Conservation (phyloP, 108 stramenopile genomes). For the Skeletonema costatum region DNA sequence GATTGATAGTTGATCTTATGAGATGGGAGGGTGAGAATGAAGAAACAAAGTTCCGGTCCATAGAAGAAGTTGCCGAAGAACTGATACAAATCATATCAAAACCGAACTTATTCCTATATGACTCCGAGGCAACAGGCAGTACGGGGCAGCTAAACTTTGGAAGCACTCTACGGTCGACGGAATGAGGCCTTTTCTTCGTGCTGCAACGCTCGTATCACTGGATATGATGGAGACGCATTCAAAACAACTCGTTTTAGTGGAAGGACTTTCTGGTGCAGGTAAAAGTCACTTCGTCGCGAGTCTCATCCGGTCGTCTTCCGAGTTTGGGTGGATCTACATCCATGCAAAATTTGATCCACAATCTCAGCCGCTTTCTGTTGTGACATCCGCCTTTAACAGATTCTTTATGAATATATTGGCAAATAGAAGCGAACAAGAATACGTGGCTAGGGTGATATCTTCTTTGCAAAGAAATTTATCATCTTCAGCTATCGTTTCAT, state of each 20-base stretch:
- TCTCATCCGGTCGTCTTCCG: background rate
- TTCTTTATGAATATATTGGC: background rate
- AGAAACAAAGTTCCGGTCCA: background rate
- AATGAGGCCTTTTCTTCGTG: background rate
- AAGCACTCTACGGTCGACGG: background rate
- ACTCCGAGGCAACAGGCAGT: background rate
- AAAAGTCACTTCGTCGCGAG: background rate
- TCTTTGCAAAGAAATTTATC: background rate
- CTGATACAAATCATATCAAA: background rate
- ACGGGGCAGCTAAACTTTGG: background rate
- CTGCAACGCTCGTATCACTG: background rate
- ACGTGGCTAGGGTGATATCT: background rate
- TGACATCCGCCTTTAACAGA: constrained; percentile 4
- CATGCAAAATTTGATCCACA: constrained; percentile 5
- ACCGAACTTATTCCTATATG: background rate
- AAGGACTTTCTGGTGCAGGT: background rate
- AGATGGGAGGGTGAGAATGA: background rate
- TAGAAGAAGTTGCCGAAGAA: background rate
- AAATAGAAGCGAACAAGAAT: background rate
- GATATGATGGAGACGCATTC: background rate
- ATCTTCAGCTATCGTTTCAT: background rate
- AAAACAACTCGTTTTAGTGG: background rate
- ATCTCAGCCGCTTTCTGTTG: constrained; percentile 3
- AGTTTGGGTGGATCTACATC: background rate
- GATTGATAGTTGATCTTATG: background rate